Base-by-base conservation (phyloP, 345 rosid species). In the Heritiera littoralis region DNA sequence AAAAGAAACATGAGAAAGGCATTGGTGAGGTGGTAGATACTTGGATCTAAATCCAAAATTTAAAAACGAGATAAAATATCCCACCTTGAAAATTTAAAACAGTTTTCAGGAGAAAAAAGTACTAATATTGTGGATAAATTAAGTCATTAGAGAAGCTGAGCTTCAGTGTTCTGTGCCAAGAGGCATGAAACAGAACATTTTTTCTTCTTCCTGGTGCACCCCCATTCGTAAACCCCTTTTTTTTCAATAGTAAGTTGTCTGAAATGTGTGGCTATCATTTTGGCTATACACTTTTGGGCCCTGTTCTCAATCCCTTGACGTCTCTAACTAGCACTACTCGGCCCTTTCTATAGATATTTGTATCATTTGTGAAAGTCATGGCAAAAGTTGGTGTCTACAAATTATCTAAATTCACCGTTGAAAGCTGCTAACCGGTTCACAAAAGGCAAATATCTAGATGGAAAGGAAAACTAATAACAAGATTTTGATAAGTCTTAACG, bases 1-100 rank as follows among this genome's bases (percentile, higher is more conserved):
- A 60, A 77, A 66, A 23, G 11, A 30, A 66, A 71, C 59, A 32
- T 8, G 46, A 51, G 65, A 69, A 65, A 79, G 9, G 51, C 74
- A 28, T 56, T 48, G 46, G 7, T 43, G 40, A 35, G 6, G 17
- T 17, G 2, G 28, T 45, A 20, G 35, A 17, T 38, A 11, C 73
- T 15, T 51, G 20, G 18, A 76, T 28, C 43, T 35, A 76, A 48
- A 46, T 18, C 15, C 9, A 56, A 41, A 56, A 54, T 9, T 43
- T 67, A 12, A 41, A 43, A 41, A 43, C 10, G 66, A 67, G 59
- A 41, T 55, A 18, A 55, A 38, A 41, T 67, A n/a, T 67, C 5
- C 20, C 51, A 48, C 15, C 51, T 9, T 23, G 40, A 23, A 63
- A 46, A 30, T n/a, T 60, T 30, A 69, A 54, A 75, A 52, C 18